Conservation (phyloP, 148 eudicot genomes). For the Amaranthus hypochondriacus region DNA sequence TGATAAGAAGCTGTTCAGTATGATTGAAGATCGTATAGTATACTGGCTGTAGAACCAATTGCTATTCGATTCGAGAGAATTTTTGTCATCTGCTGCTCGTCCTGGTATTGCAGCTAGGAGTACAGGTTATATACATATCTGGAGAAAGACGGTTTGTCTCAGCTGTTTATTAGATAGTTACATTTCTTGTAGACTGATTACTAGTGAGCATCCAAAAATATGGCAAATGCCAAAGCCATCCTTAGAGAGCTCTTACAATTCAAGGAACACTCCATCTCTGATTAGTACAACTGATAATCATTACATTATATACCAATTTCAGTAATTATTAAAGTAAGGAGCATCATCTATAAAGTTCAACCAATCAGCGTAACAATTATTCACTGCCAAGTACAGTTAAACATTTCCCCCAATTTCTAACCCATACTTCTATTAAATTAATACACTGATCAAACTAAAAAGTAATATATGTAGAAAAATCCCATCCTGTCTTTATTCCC, state of each 20-base stretch:
- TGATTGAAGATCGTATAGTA: neutral
- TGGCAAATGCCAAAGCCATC: too few species aligned
- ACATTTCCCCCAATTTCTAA: neutral
- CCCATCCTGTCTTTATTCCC: neutral
- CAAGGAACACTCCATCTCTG: too few species aligned
- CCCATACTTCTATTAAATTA: too few species aligned
- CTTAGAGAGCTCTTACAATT: too few species aligned
- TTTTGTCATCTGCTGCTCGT: neutral
- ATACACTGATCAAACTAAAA: slow-evolving; percentile 2
- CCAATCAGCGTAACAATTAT: too few species aligned
- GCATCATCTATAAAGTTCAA: neutral
- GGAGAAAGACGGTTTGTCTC: neutral
- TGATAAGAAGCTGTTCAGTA: slow-evolving; percentile 12
- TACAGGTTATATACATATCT: neutral
- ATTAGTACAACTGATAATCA: too few species aligned
- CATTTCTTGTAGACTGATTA: neutral
- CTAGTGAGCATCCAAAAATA: too few species aligned
- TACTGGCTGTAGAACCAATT: neutral
- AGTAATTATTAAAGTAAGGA: neutral
- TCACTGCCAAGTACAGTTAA: neutral
- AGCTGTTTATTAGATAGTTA: neutral
- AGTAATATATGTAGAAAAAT: neutral
- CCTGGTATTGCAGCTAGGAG: neutral
- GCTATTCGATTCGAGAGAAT: neutral
- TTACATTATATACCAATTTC: neutral